Conservation (phyloP, 495 filamentous ascomycete genomes). For the Lasiosphaeriaceae sp. region DNA sequence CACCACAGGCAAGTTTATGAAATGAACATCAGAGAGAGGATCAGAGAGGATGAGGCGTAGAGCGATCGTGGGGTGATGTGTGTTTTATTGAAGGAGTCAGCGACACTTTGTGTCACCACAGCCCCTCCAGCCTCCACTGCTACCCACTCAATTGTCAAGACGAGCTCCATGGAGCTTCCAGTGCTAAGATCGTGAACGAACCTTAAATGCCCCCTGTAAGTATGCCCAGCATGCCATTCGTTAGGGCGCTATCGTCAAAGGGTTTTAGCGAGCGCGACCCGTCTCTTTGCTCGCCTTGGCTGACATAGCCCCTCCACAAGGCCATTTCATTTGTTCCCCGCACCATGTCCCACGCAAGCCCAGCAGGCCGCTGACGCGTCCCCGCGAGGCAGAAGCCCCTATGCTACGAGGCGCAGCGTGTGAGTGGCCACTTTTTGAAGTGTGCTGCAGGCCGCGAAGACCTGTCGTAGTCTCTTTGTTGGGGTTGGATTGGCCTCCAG, state of each 20-base stretch:
- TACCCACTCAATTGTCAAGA: neutral
- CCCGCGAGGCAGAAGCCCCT: slow-evolving; percentile 11
- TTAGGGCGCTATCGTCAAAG: slow-evolving; percentile 1
- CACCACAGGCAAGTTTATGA: neutral
- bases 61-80: slow-evolving; percentile 8
- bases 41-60: neutral
- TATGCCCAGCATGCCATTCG: slow-evolving; percentile 13
- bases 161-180: neutral
- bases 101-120: neutral
- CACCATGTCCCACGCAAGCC: slow-evolving; percentile 16
- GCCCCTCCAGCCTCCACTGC: neutral
- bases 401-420: neutral
- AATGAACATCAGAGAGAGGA: neutral
- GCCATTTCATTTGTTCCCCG: slow-evolving; percentile 11
- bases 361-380: slow-evolving; percentile 26
- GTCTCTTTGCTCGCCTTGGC: slow-evolving; percentile 9
- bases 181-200: neutral
- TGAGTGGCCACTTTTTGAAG: slow-evolving; percentile 7
- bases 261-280: slow-evolving; percentile 11
- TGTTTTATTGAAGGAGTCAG: slow-evolving; percentile 8
- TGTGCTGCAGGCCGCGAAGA: slow-evolving; percentile 14
- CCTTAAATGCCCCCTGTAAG: slow-evolving; percentile 1
- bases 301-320: slow-evolving; percentile 17
- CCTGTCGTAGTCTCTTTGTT: slow-evolving; percentile 7
- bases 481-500: neutral